Percentiles rank a stretch among this genome's conserved stretches.
These are phyloP conservation scores for Tuber brumale DNA, from an alignment of 495 filamentous ascomycete genomes.

Conservation along the genomic window DNA sequence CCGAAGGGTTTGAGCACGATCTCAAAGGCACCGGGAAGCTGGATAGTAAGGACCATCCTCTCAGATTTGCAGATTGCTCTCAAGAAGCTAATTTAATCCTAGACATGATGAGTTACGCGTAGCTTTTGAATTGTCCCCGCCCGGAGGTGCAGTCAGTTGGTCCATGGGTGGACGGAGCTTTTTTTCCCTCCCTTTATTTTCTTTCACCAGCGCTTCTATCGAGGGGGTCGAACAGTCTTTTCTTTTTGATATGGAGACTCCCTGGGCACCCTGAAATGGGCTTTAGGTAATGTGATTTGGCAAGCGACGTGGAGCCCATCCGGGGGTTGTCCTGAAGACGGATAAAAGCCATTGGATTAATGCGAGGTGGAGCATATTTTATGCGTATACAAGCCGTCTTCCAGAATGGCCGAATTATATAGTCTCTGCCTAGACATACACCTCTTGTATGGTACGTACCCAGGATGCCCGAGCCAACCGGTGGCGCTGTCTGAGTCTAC, in stretches of 20 bases:
- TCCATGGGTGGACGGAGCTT: background rate
- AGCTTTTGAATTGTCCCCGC: background rate
- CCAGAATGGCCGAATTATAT: background rate
- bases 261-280: background rate
- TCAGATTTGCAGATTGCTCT: background rate
- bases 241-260: background rate
- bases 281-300: slow-evolving; percentile 3
- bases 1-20: slow-evolving; percentile 62
- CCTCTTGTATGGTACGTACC: background rate
- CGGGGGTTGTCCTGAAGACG: background rate
- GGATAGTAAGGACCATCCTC: slow-evolving; percentile 39
- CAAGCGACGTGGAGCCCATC: background rate
- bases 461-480: background rate
- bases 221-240: background rate
- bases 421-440: background rate
- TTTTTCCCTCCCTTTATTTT: background rate
- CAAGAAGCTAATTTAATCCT: background rate
- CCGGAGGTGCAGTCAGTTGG: background rate
- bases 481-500: background rate
- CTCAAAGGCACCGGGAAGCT: slow-evolving; percentile 48
- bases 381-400: background rate
- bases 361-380: background rate
- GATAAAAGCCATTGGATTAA: background rate
- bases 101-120: slow-evolving; percentile 30
- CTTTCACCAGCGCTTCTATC: background rate